Base-by-base conservation (phyloP, 805 yeast species). In the Candida railenensis region DNA sequence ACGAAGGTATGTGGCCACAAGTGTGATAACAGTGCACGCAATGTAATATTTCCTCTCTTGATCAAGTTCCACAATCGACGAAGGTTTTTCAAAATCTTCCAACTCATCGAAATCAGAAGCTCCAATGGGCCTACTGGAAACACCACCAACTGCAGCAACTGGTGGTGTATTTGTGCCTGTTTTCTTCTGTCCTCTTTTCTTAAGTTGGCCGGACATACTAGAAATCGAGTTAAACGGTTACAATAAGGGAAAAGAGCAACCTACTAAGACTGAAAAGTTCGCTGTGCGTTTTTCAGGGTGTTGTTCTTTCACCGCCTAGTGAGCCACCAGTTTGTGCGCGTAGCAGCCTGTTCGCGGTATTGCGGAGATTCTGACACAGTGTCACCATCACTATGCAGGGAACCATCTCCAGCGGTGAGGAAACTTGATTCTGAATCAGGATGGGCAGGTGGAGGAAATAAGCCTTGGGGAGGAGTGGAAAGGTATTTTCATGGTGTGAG, bases 1-100 rank as follows among this genome's bases (percentile, higher is more conserved):
- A 59, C 96, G 72, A 3, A 83, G 76, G 42, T 61, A 66, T 30
- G 73, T 66, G 0, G 83, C 82, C 19, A 71, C 45, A 0, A 60
- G 34, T 1, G 83, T 76, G 14, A 79, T 66, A 4, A 61, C 45
- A 1, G 58, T 47, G 47, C 74, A 59, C 2, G 75, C 73, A 20
- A 66, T 46, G 53, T 59, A 62, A 49, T 71, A 68, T 40, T 62
- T 60, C 4, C 19, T 4, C 14, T 36, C 39, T 18, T 36, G 39
- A 8, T 36, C 39, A 14, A 36, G 22, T 30, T 46, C 14, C 62
- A 21, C 33, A 8, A 39, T 14, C 16, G 42, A 15, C 15, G 40
- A 11, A 25, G 11, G 30, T 25, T 25, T 11, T 25, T 34, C 37
- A 18, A 34, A 34, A 12, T 34, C 37, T 5, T 7, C 11, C 14